Conservation (phyloP, 2,329 filamentous ascomycete genomes). For the Hymenoscyphus albidus region DNA sequence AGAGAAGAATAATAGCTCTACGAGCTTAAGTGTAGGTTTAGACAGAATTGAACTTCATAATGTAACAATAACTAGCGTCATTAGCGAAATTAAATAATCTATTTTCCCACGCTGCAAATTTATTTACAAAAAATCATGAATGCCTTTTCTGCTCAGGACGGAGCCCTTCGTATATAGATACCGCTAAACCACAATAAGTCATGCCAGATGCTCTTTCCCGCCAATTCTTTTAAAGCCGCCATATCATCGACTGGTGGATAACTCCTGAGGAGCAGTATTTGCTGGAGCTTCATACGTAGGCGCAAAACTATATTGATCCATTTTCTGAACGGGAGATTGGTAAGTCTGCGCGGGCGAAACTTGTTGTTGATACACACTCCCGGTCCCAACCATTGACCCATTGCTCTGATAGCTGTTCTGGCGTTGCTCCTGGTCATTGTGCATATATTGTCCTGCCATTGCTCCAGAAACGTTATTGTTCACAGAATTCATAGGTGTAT, state of each 20-base stretch:
- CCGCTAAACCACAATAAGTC: background rate
- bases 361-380: background rate
- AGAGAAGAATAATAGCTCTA: too few species aligned
- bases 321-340: background rate
- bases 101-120: too few species aligned
- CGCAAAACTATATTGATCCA: background rate
- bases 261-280: background rate
- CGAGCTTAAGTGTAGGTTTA: too few species aligned
- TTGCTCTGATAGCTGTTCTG: too few species aligned
- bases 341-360: background rate
- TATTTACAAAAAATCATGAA: background rate
- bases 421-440: background rate
- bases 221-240: background rate
- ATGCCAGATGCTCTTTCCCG: background rate
- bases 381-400: background rate
- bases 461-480: background rate
- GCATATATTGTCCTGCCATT: background rate
- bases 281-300: background rate
- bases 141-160: background rate
- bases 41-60: too few species aligned
- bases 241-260: background rate
- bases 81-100: too few species aligned
- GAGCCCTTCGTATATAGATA: too few species aligned
- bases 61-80: too few species aligned
- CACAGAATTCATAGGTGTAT: slow-evolving; percentile 1